These are phyloP conservation scores for Penicillium sp. DNA, from an alignment of 2,329 filamentous ascomycete genomes.

Conservation along the genomic window DNA sequence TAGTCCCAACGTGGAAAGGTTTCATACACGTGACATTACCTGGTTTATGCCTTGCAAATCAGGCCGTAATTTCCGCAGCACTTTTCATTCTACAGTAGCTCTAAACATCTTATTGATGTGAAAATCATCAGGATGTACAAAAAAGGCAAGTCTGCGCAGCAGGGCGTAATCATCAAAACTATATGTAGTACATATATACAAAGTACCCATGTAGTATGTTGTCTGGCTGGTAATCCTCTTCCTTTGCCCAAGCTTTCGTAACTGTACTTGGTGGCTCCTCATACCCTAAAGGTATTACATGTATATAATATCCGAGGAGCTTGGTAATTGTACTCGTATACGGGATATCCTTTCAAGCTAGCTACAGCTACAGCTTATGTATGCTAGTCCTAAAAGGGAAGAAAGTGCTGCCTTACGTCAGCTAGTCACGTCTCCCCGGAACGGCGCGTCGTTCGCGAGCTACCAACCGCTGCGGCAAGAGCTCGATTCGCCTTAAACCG, in stretches of 20 bases:
- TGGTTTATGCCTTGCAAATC: neutral
- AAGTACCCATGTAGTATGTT: neutral
- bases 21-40: neutral
- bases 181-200: neutral
- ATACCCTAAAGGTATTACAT: neutral
- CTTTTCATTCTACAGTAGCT: neutral
- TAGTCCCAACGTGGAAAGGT: slow-evolving; percentile 7
- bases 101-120: neutral
- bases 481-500: neutral
- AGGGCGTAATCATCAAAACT: neutral
- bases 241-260: neutral
- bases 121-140: neutral
- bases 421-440: slow-evolving; percentile 27
- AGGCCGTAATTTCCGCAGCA: neutral
- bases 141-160: neutral
- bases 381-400: slow-evolving; percentile 20
- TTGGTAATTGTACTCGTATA: neutral
- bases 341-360: neutral
- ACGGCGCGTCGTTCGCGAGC: slow-evolving; percentile 15
- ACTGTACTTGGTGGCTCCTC: neutral
- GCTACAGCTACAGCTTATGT: neutral
- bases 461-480: neutral
- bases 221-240: neutral
- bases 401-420: slow-evolving; percentile 9
- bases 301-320: neutral